A percentile compares a stretch with the other conserved stretches of the same genome.
These are phyloP conservation scores for Purpureocillium takamizusanense DNA, from an alignment of 2,329 filamentous ascomycete genomes.

Conservation along the genomic window DNA sequence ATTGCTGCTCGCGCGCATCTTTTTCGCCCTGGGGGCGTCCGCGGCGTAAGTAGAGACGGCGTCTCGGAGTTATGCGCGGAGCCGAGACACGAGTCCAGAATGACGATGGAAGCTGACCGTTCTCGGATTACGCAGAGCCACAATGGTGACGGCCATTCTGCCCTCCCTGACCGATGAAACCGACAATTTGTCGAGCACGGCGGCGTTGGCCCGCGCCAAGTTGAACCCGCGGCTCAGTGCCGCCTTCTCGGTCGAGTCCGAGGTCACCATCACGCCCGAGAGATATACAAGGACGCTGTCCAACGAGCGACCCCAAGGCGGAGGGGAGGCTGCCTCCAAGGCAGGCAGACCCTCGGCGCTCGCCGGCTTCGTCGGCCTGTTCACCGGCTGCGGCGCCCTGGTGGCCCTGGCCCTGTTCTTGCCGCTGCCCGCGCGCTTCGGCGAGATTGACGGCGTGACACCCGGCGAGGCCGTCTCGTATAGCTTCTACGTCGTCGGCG, in stretches of 20 bases:
- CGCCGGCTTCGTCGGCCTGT: slow-evolving; percentile 83
- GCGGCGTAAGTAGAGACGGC: slow-evolving; percentile 55
- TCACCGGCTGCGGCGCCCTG: slow-evolving; percentile 85
- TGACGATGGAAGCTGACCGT: slow-evolving; percentile 5
- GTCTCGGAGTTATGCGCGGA: not conserved
- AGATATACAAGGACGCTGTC: slow-evolving; percentile 35
- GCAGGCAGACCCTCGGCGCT: slow-evolving; percentile 49
- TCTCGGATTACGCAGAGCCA: slow-evolving; percentile 56
- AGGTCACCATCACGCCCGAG: slow-evolving; percentile 65
- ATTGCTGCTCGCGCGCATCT: slow-evolving; percentile 70
- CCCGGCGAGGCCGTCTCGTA: slow-evolving; percentile 67
- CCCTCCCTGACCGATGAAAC: slow-evolving; percentile 57
- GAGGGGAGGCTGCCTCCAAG: slow-evolving; percentile 13
- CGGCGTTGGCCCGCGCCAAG: slow-evolving; percentile 19
- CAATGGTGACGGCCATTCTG: slow-evolving; percentile 94
- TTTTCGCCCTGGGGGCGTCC: slow-evolving; percentile 89
- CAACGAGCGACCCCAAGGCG: slow-evolving; percentile 13
- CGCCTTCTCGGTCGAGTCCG: slow-evolving; percentile 61
- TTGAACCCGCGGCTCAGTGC: slow-evolving; percentile 44
- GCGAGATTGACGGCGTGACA: slow-evolving; percentile 59
- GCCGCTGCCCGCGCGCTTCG: slow-evolving; percentile 75
- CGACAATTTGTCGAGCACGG: slow-evolving; percentile 8
- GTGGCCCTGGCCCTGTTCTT: slow-evolving; percentile 76
- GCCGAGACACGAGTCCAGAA: too few species aligned
- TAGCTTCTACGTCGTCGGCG: slow-evolving; percentile 81